A percentile compares a stretch with the other conserved stretches of the same genome.
Conservation (phyloP, 2,329 filamentous ascomycete genomes). For the Stylonectria norvegica region DNA sequence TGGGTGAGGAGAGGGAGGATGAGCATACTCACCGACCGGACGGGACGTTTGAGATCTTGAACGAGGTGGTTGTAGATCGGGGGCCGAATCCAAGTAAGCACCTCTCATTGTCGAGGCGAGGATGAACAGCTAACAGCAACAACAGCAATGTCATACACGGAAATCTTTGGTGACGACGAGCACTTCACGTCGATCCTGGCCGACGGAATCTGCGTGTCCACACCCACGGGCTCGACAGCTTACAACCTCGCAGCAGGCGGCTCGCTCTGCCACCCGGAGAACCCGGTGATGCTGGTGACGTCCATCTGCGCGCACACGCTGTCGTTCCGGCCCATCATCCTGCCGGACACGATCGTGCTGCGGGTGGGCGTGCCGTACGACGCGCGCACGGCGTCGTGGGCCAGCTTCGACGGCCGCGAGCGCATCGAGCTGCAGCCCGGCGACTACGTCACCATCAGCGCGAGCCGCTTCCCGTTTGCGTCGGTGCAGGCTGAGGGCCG, state of each 20-base stretch:
- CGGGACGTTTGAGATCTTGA: conserved; percentile 83
- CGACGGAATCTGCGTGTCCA: conserved; percentile 90
- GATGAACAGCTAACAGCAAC: conserved; percentile 2
- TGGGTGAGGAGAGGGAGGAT: conserved; percentile 81
- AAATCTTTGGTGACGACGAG: conserved; percentile 91
- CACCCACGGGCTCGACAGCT: conserved; percentile 89
- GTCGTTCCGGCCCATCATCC: conserved; percentile 92
- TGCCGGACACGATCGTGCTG: conserved; percentile 93
- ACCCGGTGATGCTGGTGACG: conserved; percentile 91
- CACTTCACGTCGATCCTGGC: conserved; percentile 93
- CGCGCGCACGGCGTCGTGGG: conserved; percentile 85
- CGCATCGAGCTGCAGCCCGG: conserved; percentile 74
- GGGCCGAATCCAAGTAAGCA: conserved; percentile 84
- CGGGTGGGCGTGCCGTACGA: conserved; percentile 93
- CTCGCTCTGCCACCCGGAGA: conserved; percentile 91
- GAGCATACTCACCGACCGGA: conserved; percentile 82
- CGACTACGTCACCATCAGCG: conserved; percentile 82
- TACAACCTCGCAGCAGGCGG: conserved; percentile 97
- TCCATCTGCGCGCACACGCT: conserved; percentile 94
- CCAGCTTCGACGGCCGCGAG: conserved; percentile 95
- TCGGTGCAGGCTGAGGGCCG: conserved; percentile 68
- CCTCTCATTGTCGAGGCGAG: conserved; percentile 1
- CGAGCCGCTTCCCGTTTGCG: conserved; percentile 76
- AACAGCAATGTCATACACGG: conserved; percentile 81
- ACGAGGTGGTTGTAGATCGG: conserved; percentile 93